phyloP scores from a whole-genome alignment of 2,329 filamentous ascomycete genomes.

The Alternaria postmessia region DNA sequence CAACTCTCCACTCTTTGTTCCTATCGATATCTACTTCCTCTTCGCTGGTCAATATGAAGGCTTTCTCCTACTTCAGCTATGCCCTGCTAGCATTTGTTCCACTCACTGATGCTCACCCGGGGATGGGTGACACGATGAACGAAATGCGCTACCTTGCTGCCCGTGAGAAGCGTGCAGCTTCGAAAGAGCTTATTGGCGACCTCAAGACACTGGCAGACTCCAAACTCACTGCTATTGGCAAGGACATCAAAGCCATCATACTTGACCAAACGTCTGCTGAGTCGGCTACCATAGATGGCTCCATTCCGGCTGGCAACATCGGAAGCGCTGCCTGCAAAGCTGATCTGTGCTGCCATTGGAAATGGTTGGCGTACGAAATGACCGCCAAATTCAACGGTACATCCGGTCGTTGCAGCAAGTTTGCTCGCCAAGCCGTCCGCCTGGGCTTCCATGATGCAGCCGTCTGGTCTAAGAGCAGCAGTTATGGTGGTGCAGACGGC shows the following conservation, averaged over 20 bases:
- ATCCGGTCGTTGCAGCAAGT: constrained; percentile 45
- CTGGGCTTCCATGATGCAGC: constrained; percentile 48
- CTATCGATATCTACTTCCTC: neutral
- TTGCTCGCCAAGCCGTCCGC: constrained; percentile 43
- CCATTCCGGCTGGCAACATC: constrained; percentile 38
- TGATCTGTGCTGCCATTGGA: constrained; percentile 48
- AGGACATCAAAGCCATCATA: constrained; percentile 47
- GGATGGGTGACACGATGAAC: constrained; percentile 37
- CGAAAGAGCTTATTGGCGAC: constrained; percentile 48
- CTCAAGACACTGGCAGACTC: constrained; percentile 42
- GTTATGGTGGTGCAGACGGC: constrained; percentile 45
- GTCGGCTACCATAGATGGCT: constrained; percentile 30
- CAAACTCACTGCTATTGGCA: constrained; percentile 43
- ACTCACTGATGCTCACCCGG: constrained; percentile 34
- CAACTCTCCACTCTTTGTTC: neutral
- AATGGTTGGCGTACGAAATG: constrained; percentile 48
- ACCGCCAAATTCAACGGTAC: constrained; percentile 44
- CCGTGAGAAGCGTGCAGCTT: constrained; percentile 30
- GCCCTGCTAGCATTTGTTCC: constrained; percentile 24
- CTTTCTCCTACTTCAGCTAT: constrained; percentile 27
- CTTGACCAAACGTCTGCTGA: constrained; percentile 35
- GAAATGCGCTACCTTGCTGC: constrained; percentile 29
- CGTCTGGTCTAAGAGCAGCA: constrained; percentile 40
- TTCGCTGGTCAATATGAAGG: constrained; percentile 11
- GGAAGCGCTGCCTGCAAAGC: constrained; percentile 45